Evolutionary conservation across 116 monocot genomes (phyloP), one percentile per base, ranked within the genome.

Genomic region (Papilionanthe hybrid): DNA sequence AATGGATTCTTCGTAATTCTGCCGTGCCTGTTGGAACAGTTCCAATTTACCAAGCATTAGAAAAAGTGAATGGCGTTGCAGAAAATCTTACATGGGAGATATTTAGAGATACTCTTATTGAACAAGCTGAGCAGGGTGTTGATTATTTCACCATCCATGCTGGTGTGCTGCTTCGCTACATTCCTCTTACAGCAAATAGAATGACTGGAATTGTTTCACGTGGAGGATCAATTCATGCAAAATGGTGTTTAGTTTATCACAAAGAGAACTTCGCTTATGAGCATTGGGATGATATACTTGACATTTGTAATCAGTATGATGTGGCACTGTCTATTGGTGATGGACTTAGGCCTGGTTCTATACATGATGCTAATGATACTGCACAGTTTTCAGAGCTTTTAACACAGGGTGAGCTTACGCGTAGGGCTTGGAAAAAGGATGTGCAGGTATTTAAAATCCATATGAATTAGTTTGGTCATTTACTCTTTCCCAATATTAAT

Each of bases 141-240:
- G 98, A 98, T 83, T 98, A 98, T 75, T 98, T 98, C 72, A 98
- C 98, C 12, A 98, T 98, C 72, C 98, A 98, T 90, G 94, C 98
- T 75, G 94, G 92, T 7, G 98, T 98, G 57, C 78, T 98, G 12
- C 94, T 98, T 72, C 88, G 98, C 9, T 98, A 98, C 83, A 94
- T 98, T 27, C 94, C 94, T 75, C 92, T 98, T 63, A 98, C 98
- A 30, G 98, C 98, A 55, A 92, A 89, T 83, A 89, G 94, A 83
- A 88, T 98, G 98, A 98, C 98, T 7, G 98, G 98, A 18, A 94
- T 98, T 81, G 98, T 98, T 73, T 98, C 97, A 73, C 89, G 97
- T 65, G 97, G 97, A 69, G 97, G 97, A 73, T 94, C 97, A 9
- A 97, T 97, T 84, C 94, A 94, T 85, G 97, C 97, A 58, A 97